These are phyloP conservation scores for Periconia macrospinosa DNA, from an alignment of 2,329 filamentous ascomycete genomes.

Conservation along the genomic window DNA sequence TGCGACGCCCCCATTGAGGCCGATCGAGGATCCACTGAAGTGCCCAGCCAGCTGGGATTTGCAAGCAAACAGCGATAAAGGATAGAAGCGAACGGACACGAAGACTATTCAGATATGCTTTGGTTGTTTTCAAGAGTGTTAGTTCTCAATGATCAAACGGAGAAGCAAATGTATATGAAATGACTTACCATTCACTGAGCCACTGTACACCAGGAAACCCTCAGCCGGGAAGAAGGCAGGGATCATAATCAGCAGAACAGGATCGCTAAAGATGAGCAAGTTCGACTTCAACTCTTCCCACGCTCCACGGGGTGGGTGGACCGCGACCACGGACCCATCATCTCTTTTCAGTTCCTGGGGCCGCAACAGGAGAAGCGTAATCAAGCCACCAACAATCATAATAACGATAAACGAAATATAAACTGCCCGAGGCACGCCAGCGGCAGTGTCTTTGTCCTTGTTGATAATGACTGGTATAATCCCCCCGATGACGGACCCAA, in stretches of 20 bases:
- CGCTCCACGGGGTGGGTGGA: conserved; percentile 25
- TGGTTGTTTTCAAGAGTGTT: no score
- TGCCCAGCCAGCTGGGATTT: conserved; percentile 34
- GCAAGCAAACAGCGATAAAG: conserved; percentile 31
- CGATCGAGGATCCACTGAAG: conserved; percentile 33
- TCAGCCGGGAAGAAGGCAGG: conserved; percentile 33
- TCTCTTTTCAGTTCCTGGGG: conserved; percentile 32
- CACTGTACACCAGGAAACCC: conserved; percentile 33
- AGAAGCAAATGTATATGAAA: not conserved
- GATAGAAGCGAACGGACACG: conserved; percentile 29
- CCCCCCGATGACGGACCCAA: conserved; percentile 31
- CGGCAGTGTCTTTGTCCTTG: conserved; percentile 27
- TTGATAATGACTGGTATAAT: conserved; percentile 38
- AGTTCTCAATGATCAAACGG: not conserved
- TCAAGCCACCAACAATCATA: conserved; percentile 30
- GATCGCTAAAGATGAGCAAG: conserved; percentile 29
- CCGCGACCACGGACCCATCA: conserved; percentile 32
- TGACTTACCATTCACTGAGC: conserved; percentile 32
- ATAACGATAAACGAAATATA: conserved; percentile 34
- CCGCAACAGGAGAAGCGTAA: conserved; percentile 26
- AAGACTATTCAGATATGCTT: conserved; percentile 33
- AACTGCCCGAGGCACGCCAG: conserved; percentile 31
- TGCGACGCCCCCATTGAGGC: conserved; percentile 30
- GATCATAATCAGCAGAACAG: conserved; percentile 30
- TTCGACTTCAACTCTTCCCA: conserved; percentile 32